Evolutionary conservation across 768 basidiomycete genomes (phyloP), one percentile per base, ranked within the genome.

Genomic region (Lactarius hatsudake): DNA sequence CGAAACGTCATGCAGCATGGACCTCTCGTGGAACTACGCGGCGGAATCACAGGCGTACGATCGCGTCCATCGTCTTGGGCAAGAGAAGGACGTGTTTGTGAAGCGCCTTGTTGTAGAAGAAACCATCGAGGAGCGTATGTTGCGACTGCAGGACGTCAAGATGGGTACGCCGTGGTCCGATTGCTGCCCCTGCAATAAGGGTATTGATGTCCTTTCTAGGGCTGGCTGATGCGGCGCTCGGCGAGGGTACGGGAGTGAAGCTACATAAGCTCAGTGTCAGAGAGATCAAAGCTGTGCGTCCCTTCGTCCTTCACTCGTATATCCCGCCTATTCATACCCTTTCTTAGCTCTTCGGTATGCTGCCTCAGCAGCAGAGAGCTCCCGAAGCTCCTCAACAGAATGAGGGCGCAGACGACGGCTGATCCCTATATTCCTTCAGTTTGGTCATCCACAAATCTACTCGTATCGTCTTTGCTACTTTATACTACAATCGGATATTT

Each of bases 111-210:
- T 90, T 13, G 84, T 90, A 9, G 79, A 82, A 68, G 76, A 89
- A 70, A 89, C 89, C 2, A 87, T 90, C 61, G 93, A 94, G 75
- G 88, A 93, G 72, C 84, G 87, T 26, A 90, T 94, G 81, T 77
- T 91, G 55, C 79, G 78, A 23, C 77, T 94, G 13, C 90, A 92
- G 73, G 84, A 87, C 8, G 84, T 86, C 17, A 91, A 91, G 77
- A 79, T 78, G 51, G 82, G 85, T 83, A 57, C 36, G 80, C 72
- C 20, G 2, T 64, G 2, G 59, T 42, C 54, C n/a, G 4, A 36
- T 38, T 32, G 32, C 5, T 36, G 34, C n/a, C 17, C 9, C 12
- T 38, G 13, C 23, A 15, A 45, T n/a, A 6, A 7, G 13, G 23
- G 30, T 17, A 36, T 32, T 43, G 6, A 45, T 28, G 61, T n/a